These are phyloP conservation scores for Pyrenopolyporus hunteri DNA, from an alignment of 495 filamentous ascomycete species.

Conservation along the genomic window DNA sequence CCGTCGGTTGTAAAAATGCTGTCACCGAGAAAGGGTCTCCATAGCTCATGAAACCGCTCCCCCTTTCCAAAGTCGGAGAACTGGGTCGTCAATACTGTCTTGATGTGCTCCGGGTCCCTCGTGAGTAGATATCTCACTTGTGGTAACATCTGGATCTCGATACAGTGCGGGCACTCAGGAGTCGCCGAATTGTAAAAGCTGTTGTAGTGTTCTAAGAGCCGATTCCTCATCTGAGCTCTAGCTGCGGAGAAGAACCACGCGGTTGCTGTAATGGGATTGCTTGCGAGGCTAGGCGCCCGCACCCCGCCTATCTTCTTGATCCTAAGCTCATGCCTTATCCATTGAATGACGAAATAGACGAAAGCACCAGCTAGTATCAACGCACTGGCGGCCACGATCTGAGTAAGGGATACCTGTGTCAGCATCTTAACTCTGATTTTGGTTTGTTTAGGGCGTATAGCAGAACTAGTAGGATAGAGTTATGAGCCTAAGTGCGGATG, in stretches of 20 bases:
- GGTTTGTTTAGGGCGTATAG: background rate
- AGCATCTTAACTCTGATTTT: slow-evolving; percentile 11
- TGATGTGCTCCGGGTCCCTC: slow-evolving; percentile 63
- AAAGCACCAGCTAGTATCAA: slow-evolving; percentile 11
- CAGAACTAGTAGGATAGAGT: too few species aligned
- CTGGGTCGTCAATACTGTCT: slow-evolving; percentile 61
- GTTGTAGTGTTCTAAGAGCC: slow-evolving; percentile 42
- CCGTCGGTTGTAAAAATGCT: slow-evolving; percentile 66
- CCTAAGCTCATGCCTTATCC: slow-evolving; percentile 20
- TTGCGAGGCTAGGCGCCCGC: slow-evolving; percentile 21
- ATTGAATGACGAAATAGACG: slow-evolving; percentile 21
- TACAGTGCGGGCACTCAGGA: slow-evolving; percentile 46
- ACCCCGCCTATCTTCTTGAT: slow-evolving; percentile 35
- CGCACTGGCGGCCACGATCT: background rate
- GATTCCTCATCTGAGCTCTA: slow-evolving; percentile 42
- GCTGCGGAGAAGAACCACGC: slow-evolving; percentile 9
- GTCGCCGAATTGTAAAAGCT: slow-evolving; percentile 40
- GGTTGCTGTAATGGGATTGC: slow-evolving; percentile 27
- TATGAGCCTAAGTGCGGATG: background rate
- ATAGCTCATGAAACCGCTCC: slow-evolving; percentile 54
- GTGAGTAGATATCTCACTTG: slow-evolving; percentile 55
- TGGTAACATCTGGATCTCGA: slow-evolving; percentile 45
- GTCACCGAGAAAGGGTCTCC: slow-evolving; percentile 62
- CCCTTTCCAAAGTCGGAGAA: slow-evolving; percentile 64
- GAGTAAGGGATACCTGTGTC: slow-evolving; percentile 14